Percentiles rank a stretch among this genome's conserved stretches.
These are phyloP conservation scores for Dimargaris xerosporica DNA, from an alignment of 192 early-diverging fungal species.

Conservation along the genomic window DNA sequence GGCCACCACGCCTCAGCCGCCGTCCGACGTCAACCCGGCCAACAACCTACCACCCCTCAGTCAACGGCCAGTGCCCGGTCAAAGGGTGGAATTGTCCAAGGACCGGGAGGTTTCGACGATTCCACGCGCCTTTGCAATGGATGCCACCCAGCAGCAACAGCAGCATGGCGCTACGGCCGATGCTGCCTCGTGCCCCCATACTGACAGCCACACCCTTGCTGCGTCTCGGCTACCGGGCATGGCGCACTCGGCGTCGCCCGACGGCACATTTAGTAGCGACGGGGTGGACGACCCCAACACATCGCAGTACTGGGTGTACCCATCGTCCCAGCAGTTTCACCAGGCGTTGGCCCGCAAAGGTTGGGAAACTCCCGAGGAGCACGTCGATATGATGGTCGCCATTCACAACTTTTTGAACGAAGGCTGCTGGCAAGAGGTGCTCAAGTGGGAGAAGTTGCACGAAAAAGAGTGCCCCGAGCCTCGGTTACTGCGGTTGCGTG, in stretches of 20 bases:
- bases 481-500: conserved; percentile 66
- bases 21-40: conserved; percentile 42
- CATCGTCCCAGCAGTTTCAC: conserved; percentile 82
- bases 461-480: conserved; percentile 37
- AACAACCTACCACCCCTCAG: conserved; percentile 85
- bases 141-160: neutral
- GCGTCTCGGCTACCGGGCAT: neutral
- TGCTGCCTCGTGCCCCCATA: neutral
- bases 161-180: neutral
- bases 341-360: conserved; percentile 74
- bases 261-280: neutral
- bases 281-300: conserved; percentile 20
- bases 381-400: conserved; percentile 82
- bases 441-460: conserved; percentile 71
- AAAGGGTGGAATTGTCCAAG: conserved; percentile 55
- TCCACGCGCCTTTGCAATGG: conserved; percentile 30
- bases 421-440: conserved; percentile 83
- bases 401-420: conserved; percentile 99
- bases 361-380: conserved; percentile 69
- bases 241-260: conserved; percentile 13
- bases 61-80: conserved; percentile 48
- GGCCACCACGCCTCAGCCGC: neutral
- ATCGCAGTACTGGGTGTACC: conserved; percentile 61
- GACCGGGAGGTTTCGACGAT: conserved; percentile 72
- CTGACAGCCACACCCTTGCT: conserved; percentile 11